These are phyloP conservation scores for Geranium rotundifolium DNA, from an alignment of 345 rosid genomes.

Conservation along the genomic window DNA sequence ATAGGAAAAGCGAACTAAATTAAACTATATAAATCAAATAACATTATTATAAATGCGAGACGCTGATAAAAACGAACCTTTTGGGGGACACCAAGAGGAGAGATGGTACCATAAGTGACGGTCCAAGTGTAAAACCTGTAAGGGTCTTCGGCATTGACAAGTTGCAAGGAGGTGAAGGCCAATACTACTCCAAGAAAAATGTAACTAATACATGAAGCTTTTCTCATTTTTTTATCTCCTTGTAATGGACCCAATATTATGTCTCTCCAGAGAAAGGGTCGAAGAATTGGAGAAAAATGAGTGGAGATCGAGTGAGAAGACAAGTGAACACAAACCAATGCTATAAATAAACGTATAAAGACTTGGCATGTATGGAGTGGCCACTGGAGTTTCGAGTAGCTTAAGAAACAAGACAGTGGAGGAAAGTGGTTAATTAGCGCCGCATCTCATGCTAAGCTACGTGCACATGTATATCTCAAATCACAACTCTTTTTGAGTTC, in stretches of 20 bases:
- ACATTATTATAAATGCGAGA: too few relatives aligned
- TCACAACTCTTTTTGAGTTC: too few relatives aligned
- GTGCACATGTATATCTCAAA: too few relatives aligned
- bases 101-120: not conserved
- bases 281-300: too few relatives aligned
- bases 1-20: too few relatives aligned
- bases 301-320: too few relatives aligned
- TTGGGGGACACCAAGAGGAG: constrained; percentile 3
- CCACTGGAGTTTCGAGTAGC: not conserved
- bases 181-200: not conserved
- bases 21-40: too few relatives aligned
- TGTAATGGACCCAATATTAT: too few relatives aligned
- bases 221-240: not conserved
- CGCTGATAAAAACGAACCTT: constrained; percentile 1
- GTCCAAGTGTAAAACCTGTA: not conserved
- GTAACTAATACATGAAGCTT: not conserved
- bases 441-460: not conserved
- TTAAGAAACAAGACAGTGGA: too few relatives aligned
- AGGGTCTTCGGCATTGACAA: not conserved
- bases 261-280: too few relatives aligned
- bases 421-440: not conserved
- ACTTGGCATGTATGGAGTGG: not conserved
- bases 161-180: not conserved
- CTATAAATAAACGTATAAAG: too few relatives aligned
- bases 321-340: too few relatives aligned